Base-by-base conservation (phyloP, 805 yeast species). In the Spathaspora gorwiae region DNA sequence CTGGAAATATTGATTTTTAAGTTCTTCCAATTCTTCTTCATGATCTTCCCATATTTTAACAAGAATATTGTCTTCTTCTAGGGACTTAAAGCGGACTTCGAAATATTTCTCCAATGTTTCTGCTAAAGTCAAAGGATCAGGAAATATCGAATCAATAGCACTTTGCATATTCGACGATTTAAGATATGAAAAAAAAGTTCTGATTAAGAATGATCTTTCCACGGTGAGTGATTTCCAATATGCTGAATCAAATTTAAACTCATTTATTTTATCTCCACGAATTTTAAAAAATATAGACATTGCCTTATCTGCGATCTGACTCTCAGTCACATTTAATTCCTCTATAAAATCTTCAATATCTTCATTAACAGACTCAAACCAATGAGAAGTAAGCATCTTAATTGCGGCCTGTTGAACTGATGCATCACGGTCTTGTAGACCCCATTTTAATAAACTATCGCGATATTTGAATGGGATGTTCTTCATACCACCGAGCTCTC, bases 391-490 rank as follows among this genome's bases (percentile, higher is more conserved):
- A 38, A 94, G 72, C 81, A 90, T 76, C 50, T 79, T 77, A 1
- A 75, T 64, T 5, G 96, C 89, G 0, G 96, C 92, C 26, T 68
- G 70, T 51, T 80, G 70, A 1, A 94, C 97, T 6, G 72, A 53
- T 5, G 74, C 80, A 51, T 90, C 97, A 52, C 97, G 78, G 63
- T 92, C 99, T 49, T 80, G 81, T 42, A 92, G 72, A 3, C 99
- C 98, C 89, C 96, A 87, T 37, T 75, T 72, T 15, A 94, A 70
- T 24, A 94, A 61, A 44, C 77, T 75, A 46, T 86, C 92, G 36
- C 96, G 69, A 30, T 77, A 70, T 7, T 69, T 68, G 40, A 77
- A 69, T 30, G 74, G 76, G 8, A 88, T 67, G 8, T 67, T 57
- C 45, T 70, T 54, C 50, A 83, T 78, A 49, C 80, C 85, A 5